These are phyloP conservation scores for Dissophora globulifera DNA, from an alignment of 192 early-diverging fungal species.

Conservation along the genomic window DNA sequence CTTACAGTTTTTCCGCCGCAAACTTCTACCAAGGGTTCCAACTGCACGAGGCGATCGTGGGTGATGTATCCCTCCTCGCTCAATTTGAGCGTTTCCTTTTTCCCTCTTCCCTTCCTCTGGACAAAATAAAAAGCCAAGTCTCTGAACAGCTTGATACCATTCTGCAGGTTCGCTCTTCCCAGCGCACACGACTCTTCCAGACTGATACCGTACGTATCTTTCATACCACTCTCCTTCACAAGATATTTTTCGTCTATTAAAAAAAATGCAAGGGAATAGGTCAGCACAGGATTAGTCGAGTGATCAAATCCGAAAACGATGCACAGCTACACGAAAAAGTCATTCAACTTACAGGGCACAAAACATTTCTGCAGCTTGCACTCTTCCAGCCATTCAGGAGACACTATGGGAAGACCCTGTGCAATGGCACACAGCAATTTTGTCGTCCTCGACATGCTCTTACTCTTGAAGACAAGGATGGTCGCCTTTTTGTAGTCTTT, in stretches of 20 bases:
- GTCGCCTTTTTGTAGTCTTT: background rate
- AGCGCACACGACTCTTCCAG: background rate
- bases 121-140: constrained; percentile 13
- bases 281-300: too few species aligned
- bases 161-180: background rate
- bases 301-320: background rate
- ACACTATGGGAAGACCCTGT: constrained; percentile 20
- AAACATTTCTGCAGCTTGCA: background rate
- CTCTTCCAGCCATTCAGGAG: constrained; percentile 13
- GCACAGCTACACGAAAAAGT: too few species aligned
- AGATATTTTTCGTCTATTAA: too few species aligned
- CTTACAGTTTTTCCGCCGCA: constrained; percentile 27
- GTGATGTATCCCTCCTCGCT: background rate
- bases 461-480: constrained; percentile 16
- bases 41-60: background rate
- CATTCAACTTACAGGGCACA: constrained; percentile 5
- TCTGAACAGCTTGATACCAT: background rate
- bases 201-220: constrained; percentile 1
- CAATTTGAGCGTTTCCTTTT: background rate
- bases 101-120: background rate
- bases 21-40: constrained; percentile 5
- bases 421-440: constrained; percentile 27
- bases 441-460: background rate
- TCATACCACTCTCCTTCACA: too few species aligned
- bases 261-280: too few species aligned